Evolutionary conservation across 805 yeast species (phyloP).

Genomic region (Ogataea henricii): DNA sequence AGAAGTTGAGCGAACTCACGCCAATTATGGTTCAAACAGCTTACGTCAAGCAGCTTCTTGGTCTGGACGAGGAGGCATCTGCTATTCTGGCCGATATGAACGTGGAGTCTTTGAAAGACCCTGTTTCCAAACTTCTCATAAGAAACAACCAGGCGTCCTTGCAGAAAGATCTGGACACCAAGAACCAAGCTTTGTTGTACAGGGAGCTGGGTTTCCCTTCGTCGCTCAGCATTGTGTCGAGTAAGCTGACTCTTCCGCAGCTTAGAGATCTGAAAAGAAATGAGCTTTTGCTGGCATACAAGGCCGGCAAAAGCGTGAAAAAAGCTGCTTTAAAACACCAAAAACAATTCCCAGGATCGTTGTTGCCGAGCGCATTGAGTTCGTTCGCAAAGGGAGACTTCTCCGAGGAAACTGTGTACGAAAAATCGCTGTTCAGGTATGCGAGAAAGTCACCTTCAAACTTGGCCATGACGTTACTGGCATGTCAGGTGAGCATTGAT

Average conservation of each 20-base stretch:
- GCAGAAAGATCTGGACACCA: constrained; percentile 5
- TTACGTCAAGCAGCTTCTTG: constrained; percentile 46
- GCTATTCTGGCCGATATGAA: constrained; percentile 40
- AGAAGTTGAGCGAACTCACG: constrained; percentile 51
- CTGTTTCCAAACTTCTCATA: constrained; percentile 43
- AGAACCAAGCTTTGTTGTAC: constrained; percentile 32
- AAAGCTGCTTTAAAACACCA: constrained; percentile 22
- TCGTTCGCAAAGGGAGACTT: constrained; percentile 24
- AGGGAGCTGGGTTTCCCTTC: constrained; percentile 34
- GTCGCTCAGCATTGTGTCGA: constrained; percentile 28
- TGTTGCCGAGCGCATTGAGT: constrained; percentile 29
- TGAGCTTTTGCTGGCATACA: constrained; percentile 43
- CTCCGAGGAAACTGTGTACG: constrained; percentile 26
- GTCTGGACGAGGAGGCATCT: constrained; percentile 38
- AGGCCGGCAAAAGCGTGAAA: constrained; percentile 37
- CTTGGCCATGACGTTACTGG: constrained; percentile 35
- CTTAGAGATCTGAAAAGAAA: constrained; percentile 44
- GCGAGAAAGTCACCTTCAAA: constrained; percentile 34
- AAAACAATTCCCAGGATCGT: constrained; percentile 27
- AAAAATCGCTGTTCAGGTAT: constrained; percentile 37
- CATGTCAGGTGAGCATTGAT: constrained; percentile 38
- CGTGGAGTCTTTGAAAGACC: constrained; percentile 37
- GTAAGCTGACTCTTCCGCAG: constrained; percentile 44
- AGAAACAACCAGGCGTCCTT: constrained; percentile 46
- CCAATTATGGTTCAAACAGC: constrained; percentile 66